phyloP scores from a whole-genome alignment of 768 basidiomycete genomes.

The Panaeolus cyanescens region DNA sequence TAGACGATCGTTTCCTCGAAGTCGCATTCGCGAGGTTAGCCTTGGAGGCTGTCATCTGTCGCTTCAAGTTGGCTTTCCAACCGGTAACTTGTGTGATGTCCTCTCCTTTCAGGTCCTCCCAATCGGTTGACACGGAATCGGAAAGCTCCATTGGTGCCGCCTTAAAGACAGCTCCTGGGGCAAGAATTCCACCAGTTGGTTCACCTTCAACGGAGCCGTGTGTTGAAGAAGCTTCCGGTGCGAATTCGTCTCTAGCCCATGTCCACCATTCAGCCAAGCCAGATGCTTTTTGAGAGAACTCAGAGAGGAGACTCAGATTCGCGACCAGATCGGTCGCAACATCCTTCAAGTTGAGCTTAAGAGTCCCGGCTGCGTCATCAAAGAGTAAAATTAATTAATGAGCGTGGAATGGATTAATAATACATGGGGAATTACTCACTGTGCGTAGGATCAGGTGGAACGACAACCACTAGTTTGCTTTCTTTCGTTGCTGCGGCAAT shows the following conservation, averaged over 20 bases:
- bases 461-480: constrained; percentile 27
- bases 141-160: not conserved
- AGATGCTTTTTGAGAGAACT: constrained; percentile 28
- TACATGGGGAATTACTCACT: constrained; percentile 22
- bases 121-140: constrained; percentile 2
- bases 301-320: constrained; percentile 35
- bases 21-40: not conserved
- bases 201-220: constrained; percentile 6
- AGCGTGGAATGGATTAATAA: not conserved
- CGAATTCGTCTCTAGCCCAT: constrained; percentile 29
- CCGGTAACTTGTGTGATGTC: not conserved
- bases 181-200: constrained; percentile 4
- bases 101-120: not conserved
- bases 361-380: constrained; percentile 23
- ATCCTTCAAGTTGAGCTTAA: constrained; percentile 36
- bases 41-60: not conserved
- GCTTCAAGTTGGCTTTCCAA: not conserved
- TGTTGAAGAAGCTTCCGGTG: constrained; percentile 13
- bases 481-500: constrained; percentile 41
- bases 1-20: not conserved
- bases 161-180: constrained; percentile 2
- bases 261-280: constrained; percentile 34
- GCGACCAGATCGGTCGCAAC: constrained; percentile 39
- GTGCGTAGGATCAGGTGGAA: constrained; percentile 37
- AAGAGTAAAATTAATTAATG: constrained; percentile 1